Base-by-base conservation (phyloP, 345 rosid genomes). In the Citrus unshiu region DNA sequence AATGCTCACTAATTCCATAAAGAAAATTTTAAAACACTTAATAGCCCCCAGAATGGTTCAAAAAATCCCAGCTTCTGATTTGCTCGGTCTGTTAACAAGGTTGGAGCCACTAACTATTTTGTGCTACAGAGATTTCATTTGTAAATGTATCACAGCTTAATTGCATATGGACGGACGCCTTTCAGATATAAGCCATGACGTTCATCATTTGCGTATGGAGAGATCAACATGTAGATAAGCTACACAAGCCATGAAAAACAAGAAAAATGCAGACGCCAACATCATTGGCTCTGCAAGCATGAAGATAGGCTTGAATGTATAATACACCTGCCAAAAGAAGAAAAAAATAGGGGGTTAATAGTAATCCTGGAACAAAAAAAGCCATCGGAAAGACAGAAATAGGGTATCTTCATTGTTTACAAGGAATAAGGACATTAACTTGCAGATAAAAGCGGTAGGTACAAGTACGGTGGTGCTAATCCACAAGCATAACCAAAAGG, bases 251-350 rank as follows among this genome's bases (percentile, higher is more conserved):
- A 91, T 74, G 77, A 94, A 92, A 78, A 94, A 84, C 30, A 91
- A 85, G 97, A 94, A 93, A 87, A 93, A 90, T 5, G 77, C 91
- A 6, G 95, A 88, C 46, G 86, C 85, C 90, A 94, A 81, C 97
- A 97, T 93, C 68, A 93, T 68, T n/a, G 98, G 99, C 87, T 94
- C 98, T 5, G 95, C 98, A 58, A 97, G 93, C 99, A 97, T 93
- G 91, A 94, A 94, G 76, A 93, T 86, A 22, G 95, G 95, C 70
- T 94, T 97, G 93, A 93, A 94, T 37, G 90, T 91, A 87, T 93
- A 94, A 78, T 97, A 92, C 70, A 97, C 98, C 98, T 97, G 92
- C 85, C 61, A 70, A 37, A 63, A 62, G 37, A 34, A 24, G 18
- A 46, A 7, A 79, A 46, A 76, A 6, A 13, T 34, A 21, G n/a